phyloP scores from a whole-genome alignment of 1,284 basidiomycete genomes.

The Puccinia horiana region DNA sequence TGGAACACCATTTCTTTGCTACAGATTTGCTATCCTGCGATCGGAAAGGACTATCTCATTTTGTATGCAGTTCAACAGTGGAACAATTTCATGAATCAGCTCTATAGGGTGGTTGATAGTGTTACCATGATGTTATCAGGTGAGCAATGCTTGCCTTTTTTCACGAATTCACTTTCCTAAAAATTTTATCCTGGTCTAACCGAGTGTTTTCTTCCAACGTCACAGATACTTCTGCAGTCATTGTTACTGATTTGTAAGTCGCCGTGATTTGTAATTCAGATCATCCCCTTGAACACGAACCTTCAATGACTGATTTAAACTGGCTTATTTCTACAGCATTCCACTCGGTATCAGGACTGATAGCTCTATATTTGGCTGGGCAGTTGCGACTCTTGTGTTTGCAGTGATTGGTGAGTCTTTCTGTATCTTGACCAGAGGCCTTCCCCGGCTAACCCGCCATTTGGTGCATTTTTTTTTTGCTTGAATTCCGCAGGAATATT shows the following conservation, averaged over 20 bases:
- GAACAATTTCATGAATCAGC: slow-evolving; percentile 46
- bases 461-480: neutral
- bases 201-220: neutral
- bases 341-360: slow-evolving; percentile 11
- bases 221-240: slow-evolving; percentile 26
- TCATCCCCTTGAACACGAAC: neutral
- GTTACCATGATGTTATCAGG: slow-evolving; percentile 42
- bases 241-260: slow-evolving; percentile 43
- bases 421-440: neutral
- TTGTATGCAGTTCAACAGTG: slow-evolving; percentile 42
- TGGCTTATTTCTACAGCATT: slow-evolving; percentile 2
- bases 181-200: neutral
- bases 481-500: slow-evolving; percentile 2
- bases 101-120: slow-evolving; percentile 26
- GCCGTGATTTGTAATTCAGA: neutral
- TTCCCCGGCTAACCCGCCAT: neutral
- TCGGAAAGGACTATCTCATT: slow-evolving; percentile 44
- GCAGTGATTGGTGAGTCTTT: neutral
- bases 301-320: neutral
- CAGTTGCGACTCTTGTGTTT: slow-evolving; percentile 39
- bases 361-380: slow-evolving; percentile 24
- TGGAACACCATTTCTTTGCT: neutral
- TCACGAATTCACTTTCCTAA: no score
- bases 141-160: neutral
- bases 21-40: slow-evolving; percentile 44